Evolutionary conservation across 2,329 filamentous ascomycete species (phyloP).

Genomic region (Passalora sequoiae): DNA sequence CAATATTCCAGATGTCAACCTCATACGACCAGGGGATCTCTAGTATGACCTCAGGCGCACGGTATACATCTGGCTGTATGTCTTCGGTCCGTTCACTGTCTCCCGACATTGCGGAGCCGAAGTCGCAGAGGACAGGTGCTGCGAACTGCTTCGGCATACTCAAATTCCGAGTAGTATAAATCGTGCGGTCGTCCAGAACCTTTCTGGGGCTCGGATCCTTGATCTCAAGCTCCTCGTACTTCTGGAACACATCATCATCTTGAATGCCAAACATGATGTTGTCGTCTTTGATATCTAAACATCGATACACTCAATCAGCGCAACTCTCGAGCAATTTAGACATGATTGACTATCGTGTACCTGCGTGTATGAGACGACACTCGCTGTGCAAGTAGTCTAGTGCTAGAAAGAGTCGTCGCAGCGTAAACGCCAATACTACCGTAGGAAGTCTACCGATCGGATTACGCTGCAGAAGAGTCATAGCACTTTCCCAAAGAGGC

Average conservation of each 20-base stretch:
- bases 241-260: constrained; percentile 17
- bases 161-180: constrained; percentile 19
- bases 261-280: constrained; percentile 23
- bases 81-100: constrained; percentile 27
- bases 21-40: constrained; percentile 32
- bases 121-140: constrained; percentile 21
- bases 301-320: background rate
- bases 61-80: constrained; percentile 34
- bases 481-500: background rate
- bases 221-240: constrained; percentile 17
- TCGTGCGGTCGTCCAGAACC: constrained; percentile 17
- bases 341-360: constrained; percentile 6
- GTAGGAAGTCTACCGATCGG: background rate
- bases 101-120: constrained; percentile 16
- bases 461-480: background rate
- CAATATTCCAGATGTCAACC: constrained; percentile 38
- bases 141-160: constrained; percentile 10
- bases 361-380: constrained; percentile 15
- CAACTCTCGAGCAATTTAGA: background rate
- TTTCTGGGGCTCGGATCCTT: constrained; percentile 16
- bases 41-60: constrained; percentile 36
- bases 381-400: constrained; percentile 14
- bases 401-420: background rate
- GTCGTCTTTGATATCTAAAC: constrained; percentile 19
- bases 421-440: background rate